Percentiles rank a stretch among this genome's conserved stretches.
These are phyloP conservation scores for Auriscalpium orientale DNA, from an alignment of 768 basidiomycete species.

Conservation along the genomic window DNA sequence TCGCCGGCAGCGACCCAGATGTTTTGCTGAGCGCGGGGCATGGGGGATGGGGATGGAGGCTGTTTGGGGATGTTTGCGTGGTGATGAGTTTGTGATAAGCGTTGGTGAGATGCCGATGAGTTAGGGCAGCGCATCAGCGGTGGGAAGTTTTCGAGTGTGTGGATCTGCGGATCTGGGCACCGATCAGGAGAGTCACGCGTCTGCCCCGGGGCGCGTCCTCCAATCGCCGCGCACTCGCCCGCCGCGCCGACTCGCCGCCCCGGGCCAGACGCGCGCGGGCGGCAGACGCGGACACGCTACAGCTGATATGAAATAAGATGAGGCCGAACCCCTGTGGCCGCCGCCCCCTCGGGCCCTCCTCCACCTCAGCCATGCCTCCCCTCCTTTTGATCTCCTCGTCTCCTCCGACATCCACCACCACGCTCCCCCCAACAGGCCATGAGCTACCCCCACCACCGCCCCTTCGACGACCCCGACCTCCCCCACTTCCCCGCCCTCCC, in stretches of 20 bases:
- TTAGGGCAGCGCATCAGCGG: slow-evolving; percentile 1
- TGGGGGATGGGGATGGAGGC: not conserved
- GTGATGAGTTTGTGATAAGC: not conserved
- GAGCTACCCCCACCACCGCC: slow-evolving; percentile 25
- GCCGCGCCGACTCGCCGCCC: too few species aligned
- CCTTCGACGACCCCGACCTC: slow-evolving; percentile 23
- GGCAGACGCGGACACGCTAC: not conserved
- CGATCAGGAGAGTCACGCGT: slow-evolving; percentile 1
- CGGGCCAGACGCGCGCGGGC: too few species aligned
- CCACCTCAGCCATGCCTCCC: not conserved
- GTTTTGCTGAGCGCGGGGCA: slow-evolving; percentile 26
- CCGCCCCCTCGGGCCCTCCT: not conserved
- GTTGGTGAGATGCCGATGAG: not conserved
- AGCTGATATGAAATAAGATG: not conserved
- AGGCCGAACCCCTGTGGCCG: not conserved
- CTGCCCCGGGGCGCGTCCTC: too few species aligned
- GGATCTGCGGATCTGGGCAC: slow-evolving; percentile 13
- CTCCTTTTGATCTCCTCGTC: slow-evolving; percentile 10
- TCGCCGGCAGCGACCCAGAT: slow-evolving; percentile 94
- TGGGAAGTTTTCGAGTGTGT: not conserved
- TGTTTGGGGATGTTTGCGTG: not conserved
- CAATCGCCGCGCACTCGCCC: too few species aligned
- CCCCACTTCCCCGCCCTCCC: slow-evolving; percentile 17
- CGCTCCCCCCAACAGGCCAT: slow-evolving; percentile 12
- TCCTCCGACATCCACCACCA: slow-evolving; percentile 6